phyloP scores from a whole-genome alignment of 176 grass and related monocot genomes.

The Cocos nucifera region DNA sequence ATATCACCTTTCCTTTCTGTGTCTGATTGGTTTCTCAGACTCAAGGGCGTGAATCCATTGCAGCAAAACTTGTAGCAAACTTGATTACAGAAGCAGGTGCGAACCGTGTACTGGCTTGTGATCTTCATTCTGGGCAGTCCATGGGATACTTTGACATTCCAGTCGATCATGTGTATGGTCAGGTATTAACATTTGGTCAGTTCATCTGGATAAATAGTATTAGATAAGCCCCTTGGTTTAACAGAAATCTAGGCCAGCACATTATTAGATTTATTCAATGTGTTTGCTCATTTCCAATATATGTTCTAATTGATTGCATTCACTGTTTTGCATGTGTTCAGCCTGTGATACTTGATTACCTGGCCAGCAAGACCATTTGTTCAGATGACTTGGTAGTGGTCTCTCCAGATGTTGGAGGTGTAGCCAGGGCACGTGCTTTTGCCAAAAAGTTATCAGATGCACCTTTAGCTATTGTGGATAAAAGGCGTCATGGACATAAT shows the following conservation, averaged over 20 bases:
- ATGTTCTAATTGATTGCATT: too few relatives aligned
- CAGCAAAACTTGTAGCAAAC: constrained; percentile 96
- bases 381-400: constrained; percentile 88
- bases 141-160: constrained; percentile 99
- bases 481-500: constrained; percentile 97
- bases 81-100: constrained; percentile 99
- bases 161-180: constrained; percentile 97
- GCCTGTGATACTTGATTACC: constrained; percentile 98
- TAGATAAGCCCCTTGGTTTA: too few relatives aligned
- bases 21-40: constrained; percentile 41
- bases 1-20: too few relatives aligned
- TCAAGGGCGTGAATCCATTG: constrained; percentile 98
- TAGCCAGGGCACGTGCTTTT: constrained; percentile 88
- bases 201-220: not conserved
- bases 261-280: too few relatives aligned
- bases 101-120: constrained; percentile 89
- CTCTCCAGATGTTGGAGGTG: constrained; percentile 92
- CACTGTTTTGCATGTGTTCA: constrained; percentile 34
- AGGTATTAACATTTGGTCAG: constrained; percentile 32
- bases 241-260: too few relatives aligned
- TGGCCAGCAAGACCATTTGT: constrained; percentile 85
- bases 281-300: too few relatives aligned
- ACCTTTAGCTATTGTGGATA: constrained; percentile 94
- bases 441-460: constrained; percentile 94
- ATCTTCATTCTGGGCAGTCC: constrained; percentile 96